phyloP scores from a whole-genome alignment of 768 basidiomycete genomes.

The Mycena kentingensis region DNA sequence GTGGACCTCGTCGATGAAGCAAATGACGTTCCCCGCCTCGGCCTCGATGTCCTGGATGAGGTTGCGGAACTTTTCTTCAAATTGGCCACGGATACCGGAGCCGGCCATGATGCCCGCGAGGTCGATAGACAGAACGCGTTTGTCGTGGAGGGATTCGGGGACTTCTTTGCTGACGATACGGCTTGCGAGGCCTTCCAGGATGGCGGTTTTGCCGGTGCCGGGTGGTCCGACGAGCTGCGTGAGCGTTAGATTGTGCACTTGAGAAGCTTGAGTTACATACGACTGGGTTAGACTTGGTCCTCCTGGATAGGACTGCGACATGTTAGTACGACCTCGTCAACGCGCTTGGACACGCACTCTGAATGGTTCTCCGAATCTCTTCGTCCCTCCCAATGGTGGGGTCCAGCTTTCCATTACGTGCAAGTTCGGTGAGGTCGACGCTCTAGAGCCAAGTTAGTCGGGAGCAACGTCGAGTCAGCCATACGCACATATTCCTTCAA shows the following conservation, averaged over 20 bases:
- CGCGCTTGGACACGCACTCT: constrained; percentile 56
- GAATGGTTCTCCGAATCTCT: constrained; percentile 89
- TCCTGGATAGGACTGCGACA: constrained; percentile 69
- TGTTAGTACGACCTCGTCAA: not conserved
- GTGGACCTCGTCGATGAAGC: constrained; percentile 94
- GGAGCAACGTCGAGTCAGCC: not conserved
- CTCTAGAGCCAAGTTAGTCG: constrained; percentile 47
- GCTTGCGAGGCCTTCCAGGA: constrained; percentile 85
- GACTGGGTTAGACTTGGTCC: constrained; percentile 93
- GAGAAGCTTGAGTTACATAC: constrained; percentile 40
- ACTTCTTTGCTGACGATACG: constrained; percentile 88
- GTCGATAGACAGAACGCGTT: constrained; percentile 87
- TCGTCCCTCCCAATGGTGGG: constrained; percentile 90
- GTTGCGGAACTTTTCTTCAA: constrained; percentile 92
- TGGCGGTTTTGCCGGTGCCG: constrained; percentile 92
- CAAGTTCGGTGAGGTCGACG: constrained; percentile 81
- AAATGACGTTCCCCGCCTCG: constrained; percentile 81
- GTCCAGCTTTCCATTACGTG: constrained; percentile 82
- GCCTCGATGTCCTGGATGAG: constrained; percentile 89
- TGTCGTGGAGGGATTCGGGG: constrained; percentile 88
- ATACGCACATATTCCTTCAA: constrained; percentile 72
- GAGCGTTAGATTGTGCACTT: not conserved
- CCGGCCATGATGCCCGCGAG: constrained; percentile 84
- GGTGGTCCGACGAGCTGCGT: constrained; percentile 77
- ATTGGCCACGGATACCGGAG: constrained; percentile 88